phyloP scores from a whole-genome alignment of 2,329 filamentous ascomycete genomes.

The Emergomyces orientalis region DNA sequence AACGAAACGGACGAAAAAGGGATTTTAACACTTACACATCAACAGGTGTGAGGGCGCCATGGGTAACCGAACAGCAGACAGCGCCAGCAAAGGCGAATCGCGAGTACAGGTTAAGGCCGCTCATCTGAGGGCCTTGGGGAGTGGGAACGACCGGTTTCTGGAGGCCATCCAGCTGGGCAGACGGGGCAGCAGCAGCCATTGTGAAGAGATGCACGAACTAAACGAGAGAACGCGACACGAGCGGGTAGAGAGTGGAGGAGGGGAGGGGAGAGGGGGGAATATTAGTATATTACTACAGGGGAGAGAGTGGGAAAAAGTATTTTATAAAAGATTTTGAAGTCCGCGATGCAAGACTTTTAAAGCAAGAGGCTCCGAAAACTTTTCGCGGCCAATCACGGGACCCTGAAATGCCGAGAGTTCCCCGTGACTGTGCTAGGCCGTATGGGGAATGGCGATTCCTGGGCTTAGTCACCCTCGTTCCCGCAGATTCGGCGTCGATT shows the following conservation, averaged over 20 bases:
- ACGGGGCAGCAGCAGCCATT: constrained; percentile 14
- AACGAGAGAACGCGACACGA: background rate
- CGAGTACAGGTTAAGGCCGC: constrained; percentile 69
- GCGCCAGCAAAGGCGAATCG: constrained; percentile 96
- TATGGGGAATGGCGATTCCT: background rate
- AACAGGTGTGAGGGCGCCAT: constrained; percentile 92
- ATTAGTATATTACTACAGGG: background rate
- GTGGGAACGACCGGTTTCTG: constrained; percentile 14
- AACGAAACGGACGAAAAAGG: background rate
- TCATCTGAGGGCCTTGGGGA: constrained; percentile 13
- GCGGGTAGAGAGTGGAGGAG: background rate
- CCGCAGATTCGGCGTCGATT: background rate
- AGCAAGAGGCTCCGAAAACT: constrained; percentile 12
- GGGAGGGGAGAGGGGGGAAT: constrained; percentile 1
- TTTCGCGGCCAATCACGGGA: constrained; percentile 14
- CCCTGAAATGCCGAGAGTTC: constrained; percentile 9
- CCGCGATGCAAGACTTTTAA: background rate
- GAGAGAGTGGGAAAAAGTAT: constrained; percentile 9
- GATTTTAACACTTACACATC: constrained; percentile 74
- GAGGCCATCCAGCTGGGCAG: constrained; percentile 3
- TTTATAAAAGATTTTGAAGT: background rate
- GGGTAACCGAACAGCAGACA: constrained; percentile 95
- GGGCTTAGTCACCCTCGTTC: background rate
- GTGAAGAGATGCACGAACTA: background rate
- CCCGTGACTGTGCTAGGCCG: background rate